Evolutionary conservation across 345 rosid species (phyloP).

Genomic region (Clausena lansium): DNA sequence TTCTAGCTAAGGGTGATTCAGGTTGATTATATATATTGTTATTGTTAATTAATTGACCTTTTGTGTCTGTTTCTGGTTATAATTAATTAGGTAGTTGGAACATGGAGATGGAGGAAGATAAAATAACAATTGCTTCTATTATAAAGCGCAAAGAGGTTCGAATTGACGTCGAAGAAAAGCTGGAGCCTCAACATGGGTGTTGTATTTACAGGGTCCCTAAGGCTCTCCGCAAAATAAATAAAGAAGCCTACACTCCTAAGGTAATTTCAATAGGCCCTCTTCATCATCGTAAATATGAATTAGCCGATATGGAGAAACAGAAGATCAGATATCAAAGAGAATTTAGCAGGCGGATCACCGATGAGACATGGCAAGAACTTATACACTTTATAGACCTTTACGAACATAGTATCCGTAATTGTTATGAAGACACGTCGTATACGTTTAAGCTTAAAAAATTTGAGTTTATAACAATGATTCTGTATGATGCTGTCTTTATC

Average conservation of each 20-base stretch:
- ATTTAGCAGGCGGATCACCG: not conserved
- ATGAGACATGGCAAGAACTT: not conserved
- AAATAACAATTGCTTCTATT: not conserved
- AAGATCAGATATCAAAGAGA: not conserved
- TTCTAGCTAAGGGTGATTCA: too few species aligned
- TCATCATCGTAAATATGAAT: not conserved
- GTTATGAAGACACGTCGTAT: not conserved
- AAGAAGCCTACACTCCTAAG: not conserved
- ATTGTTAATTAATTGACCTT: too few species aligned
- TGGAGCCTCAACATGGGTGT: not conserved
- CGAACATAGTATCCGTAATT: not conserved
- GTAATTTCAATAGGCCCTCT: not conserved
- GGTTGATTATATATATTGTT: too few species aligned
- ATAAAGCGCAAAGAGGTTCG: not conserved
- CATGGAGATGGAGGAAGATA: not conserved
- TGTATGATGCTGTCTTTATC: slow-evolving; percentile 12
- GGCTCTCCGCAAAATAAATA: not conserved
- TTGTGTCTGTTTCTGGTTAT: too few species aligned
- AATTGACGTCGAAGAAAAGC: not conserved
- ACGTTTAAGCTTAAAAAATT: not conserved
- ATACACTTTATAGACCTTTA: not conserved
- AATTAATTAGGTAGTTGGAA: not conserved
- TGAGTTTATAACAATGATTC: not conserved
- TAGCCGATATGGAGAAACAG: not conserved
- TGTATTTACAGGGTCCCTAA: not conserved